Percentiles rank a stretch among this genome's conserved stretches.
Conservation (phyloP, 164 flowering plant species). For the Umbilicus rupestris region DNA sequence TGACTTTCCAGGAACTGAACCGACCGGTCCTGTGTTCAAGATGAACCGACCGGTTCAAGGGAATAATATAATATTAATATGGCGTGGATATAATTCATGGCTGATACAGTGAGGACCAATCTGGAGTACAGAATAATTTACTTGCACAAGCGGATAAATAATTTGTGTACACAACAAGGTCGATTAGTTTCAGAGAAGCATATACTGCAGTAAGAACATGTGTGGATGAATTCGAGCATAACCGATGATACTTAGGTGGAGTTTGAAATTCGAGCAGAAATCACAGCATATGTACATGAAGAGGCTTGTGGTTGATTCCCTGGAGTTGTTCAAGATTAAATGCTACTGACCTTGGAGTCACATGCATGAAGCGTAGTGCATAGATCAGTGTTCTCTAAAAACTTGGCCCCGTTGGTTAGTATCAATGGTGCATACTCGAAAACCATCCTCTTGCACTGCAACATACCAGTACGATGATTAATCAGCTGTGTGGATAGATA, state of each 20-base stretch:
- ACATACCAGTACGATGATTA: background rate
- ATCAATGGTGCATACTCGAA: slow-evolving; percentile 77
- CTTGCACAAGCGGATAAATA: background rate
- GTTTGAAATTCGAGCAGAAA: background rate
- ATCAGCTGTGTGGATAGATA: no score
- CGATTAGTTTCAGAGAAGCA: background rate
- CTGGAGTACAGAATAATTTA: background rate
- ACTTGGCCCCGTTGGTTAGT: slow-evolving; percentile 58
- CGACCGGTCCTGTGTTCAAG: no score
- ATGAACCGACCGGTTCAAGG: no score
- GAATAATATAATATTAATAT: no score
- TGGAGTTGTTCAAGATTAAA: background rate
- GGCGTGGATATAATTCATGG: no score
- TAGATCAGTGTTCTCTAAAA: slow-evolving; percentile 52
- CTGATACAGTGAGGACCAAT: background rate
- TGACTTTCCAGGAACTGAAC: no score
- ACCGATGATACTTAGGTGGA: no score
- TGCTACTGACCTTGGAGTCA: slow-evolving; percentile 9
- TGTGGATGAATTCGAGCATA: no score
- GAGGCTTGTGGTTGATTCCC: background rate
- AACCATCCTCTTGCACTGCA: slow-evolving; percentile 85
- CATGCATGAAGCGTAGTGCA: slow-evolving; percentile 65
- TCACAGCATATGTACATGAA: background rate
- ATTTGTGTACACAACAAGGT: background rate
- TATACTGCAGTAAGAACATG: no score